Percentiles rank a stretch among this genome's conserved stretches.
phyloP scores from a whole-genome alignment of 208 protist species.

The Crithidia acanthocephali region DNA sequence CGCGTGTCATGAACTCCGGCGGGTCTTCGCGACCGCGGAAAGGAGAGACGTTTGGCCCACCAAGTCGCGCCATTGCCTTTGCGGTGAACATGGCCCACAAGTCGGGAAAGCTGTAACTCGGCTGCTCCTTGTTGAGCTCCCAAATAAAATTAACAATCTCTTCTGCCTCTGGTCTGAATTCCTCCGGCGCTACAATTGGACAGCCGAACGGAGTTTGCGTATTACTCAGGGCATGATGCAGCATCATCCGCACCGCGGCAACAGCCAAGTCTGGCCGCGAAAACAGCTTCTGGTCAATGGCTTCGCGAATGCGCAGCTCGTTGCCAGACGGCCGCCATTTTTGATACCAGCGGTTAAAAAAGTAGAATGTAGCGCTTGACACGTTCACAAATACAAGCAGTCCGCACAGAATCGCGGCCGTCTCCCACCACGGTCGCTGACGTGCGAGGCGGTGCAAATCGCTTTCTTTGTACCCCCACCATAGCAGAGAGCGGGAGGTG shows the following conservation, averaged over 20 bases:
- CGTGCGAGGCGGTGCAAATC: constrained; percentile 76
- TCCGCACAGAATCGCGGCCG: constrained; percentile 63
- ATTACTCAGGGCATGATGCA: constrained; percentile 76
- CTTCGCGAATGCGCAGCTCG: constrained; percentile 52
- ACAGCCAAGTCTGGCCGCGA: constrained; percentile 81
- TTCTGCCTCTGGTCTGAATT: constrained; percentile 63
- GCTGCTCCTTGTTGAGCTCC: constrained; percentile 65
- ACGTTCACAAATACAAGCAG: constrained; percentile 78
- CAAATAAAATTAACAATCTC: constrained; percentile 72
- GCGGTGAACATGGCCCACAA: constrained; percentile 79
- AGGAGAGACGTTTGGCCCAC: constrained; percentile 68
- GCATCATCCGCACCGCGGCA: constrained; percentile 74
- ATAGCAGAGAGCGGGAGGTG: constrained; percentile 33
- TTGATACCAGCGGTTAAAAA: constrained; percentile 76
- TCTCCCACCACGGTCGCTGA: constrained; percentile 89
- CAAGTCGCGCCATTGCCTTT: constrained; percentile 76
- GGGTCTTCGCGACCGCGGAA: constrained; percentile 60
- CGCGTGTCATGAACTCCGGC: constrained; percentile 26
- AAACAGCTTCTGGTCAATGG: constrained; percentile 78
- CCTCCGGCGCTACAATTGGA: constrained; percentile 78
- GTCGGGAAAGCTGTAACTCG: constrained; percentile 78
- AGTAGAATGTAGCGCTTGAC: constrained; percentile 57
- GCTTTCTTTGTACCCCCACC: constrained; percentile 66
- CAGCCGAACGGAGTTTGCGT: constrained; percentile 79
- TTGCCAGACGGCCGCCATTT: constrained; percentile 73